A percentile compares a stretch with the other conserved stretches of the same genome.
Conservation (phyloP, 2,329 filamentous ascomycete species). For the Chaetomium globosum region DNA sequence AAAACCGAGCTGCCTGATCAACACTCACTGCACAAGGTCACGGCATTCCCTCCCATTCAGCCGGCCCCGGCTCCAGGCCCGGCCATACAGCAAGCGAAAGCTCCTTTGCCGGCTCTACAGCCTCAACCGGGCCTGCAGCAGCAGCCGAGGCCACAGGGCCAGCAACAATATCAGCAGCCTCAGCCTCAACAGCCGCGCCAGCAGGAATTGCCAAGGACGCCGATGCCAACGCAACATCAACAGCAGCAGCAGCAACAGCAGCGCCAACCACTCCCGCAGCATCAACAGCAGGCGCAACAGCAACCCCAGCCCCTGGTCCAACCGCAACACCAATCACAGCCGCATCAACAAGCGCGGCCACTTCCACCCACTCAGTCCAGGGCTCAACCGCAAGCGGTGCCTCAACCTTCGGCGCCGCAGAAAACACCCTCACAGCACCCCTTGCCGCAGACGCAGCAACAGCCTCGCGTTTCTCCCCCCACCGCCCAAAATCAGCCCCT, state of each 20-base stretch:
- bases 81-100: slow-evolving; percentile 24
- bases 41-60: slow-evolving; percentile 34
- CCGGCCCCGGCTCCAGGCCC: slow-evolving; percentile 32
- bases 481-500: slow-evolving; percentile 18
- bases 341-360: slow-evolving; percentile 17
- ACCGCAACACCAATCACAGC: slow-evolving; percentile 24
- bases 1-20: slow-evolving; percentile 35
- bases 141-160: slow-evolving; percentile 22
- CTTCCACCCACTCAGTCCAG: slow-evolving; percentile 8
- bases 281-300: slow-evolving; percentile 9
- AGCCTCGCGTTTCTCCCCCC: background rate
- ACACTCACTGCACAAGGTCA: slow-evolving; percentile 26
- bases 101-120: slow-evolving; percentile 25
- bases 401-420: slow-evolving; percentile 7
- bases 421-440: background rate
- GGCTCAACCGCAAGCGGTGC: slow-evolving; percentile 3
- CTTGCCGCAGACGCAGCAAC: slow-evolving; percentile 9
- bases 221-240: slow-evolving; percentile 16
- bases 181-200: slow-evolving; percentile 19
- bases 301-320: slow-evolving; percentile 10
- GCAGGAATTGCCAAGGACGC: slow-evolving; percentile 15
- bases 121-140: slow-evolving; percentile 23
- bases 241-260: slow-evolving; percentile 23
- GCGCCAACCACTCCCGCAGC: slow-evolving; percentile 13
- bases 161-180: slow-evolving; percentile 27